Evolutionary conservation across 306 rosid species (phyloP).

Genomic region (Lathyrus sativus): DNA sequence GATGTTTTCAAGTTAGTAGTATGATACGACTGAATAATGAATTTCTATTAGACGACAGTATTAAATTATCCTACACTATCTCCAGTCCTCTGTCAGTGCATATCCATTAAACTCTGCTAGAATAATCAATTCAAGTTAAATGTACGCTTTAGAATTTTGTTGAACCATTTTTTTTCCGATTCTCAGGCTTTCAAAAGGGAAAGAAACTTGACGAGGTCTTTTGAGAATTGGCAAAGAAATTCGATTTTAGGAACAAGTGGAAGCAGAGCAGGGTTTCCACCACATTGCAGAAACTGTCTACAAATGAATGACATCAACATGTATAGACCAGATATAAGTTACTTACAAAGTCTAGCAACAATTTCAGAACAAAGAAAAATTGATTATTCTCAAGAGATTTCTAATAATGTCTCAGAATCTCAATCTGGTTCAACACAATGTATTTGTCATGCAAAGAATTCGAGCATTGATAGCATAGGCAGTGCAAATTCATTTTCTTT

Average conservation of each 20-base stretch:
- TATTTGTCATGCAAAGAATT: slow-evolving; percentile 28
- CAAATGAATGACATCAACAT: slow-evolving; percentile 36
- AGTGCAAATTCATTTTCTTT: slow-evolving; percentile 76
- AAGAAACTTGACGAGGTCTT: slow-evolving; percentile 36
- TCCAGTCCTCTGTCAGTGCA: no score
- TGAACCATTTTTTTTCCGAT: not conserved
- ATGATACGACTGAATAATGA: no score
- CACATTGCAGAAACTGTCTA: slow-evolving; percentile 17
- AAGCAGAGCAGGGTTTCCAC: slow-evolving; percentile 41
- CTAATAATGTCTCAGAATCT: slow-evolving; percentile 27
- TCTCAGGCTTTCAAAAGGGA: slow-evolving; percentile 48
- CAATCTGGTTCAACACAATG: slow-evolving; percentile 4
- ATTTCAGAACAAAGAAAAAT: slow-evolving; percentile 32
- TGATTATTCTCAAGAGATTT: slow-evolving; percentile 35
- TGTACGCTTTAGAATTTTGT: not conserved
- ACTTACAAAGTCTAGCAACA: slow-evolving; percentile 32
- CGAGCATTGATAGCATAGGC: slow-evolving; percentile 59
- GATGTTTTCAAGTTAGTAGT: no score
- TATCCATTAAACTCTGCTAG: no score
- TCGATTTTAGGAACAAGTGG: slow-evolving; percentile 28
- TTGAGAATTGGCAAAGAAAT: slow-evolving; percentile 32
- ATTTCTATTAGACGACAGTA: no score
- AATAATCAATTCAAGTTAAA: no score
- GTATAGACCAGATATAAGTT: slow-evolving; percentile 31
- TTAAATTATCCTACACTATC: no score